Base-by-base conservation (phyloP, 331 rosid genomes). In the Cydonia oblonga region DNA sequence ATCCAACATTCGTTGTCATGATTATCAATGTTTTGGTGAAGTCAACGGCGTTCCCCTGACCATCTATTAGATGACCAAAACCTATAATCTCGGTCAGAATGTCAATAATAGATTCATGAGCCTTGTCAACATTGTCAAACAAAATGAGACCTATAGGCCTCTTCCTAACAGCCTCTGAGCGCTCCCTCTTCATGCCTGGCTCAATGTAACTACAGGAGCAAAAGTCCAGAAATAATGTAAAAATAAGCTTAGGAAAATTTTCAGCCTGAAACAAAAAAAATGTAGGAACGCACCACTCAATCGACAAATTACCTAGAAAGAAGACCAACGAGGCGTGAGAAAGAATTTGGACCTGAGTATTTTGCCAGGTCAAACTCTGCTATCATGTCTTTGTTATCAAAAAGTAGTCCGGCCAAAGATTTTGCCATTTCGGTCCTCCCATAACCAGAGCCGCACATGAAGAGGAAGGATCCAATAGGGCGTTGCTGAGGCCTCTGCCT, bases 61-160 rank as follows among this genome's bases (percentile, higher is more conserved):
- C 75, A 71, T 72, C 76, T 59, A 60, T 23, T 40, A 72, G 44
- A 59, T 72, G 16, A 59, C 76, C 76, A 59, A 42, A 59, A n/a
- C 76, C 76, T 72, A 72, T 40, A 24, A 72, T 42, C 68, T 59
- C 58, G 6, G 76, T 49, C 59, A 72, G 24, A 59, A 59, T 64
- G 38, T 60, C 68, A 26, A 59, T 72, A 19, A 59, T n/a, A 72
- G 68, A 18, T 25, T 2, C 59, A 58, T 32, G 68, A 25, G 68
- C 76, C 68, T 72, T 72, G 68, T 72, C 76, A 72, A 60, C 76
- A 60, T 72, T 72, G 68, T 72, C 76, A 72, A 72, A 72, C 76
- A 72, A 72, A 72, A 72, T 40, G 58, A 72, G 59, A 72, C 76
- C 76, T 42, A 72, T 11, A 72, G 52, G 76, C 76, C 68, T 59